phyloP scores from a whole-genome alignment of 2,329 filamentous ascomycete species.

The Epichloe sp. region DNA sequence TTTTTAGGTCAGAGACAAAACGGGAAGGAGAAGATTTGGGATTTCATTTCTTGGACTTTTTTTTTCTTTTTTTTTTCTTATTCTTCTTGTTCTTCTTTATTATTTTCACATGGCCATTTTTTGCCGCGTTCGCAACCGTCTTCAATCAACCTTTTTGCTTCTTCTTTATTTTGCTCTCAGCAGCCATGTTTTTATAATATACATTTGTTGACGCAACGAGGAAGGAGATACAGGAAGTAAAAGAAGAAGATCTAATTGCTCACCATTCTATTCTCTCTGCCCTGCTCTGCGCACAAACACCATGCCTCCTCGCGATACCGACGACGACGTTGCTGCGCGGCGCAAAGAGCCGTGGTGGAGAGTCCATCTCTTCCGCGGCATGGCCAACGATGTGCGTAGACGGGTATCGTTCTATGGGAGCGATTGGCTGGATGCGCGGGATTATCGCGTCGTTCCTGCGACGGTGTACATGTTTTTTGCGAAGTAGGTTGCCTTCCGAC shows the following conservation, averaged over 20 bases:
- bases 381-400: conserved; percentile 64
- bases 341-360: conserved; percentile 50
- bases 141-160: no score
- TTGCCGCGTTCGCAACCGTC: no score
- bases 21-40: no score
- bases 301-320: not conserved
- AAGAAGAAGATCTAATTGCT: no score
- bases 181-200: not conserved
- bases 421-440: conserved; percentile 80
- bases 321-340: not conserved
- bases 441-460: conserved; percentile 76
- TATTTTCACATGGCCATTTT: not conserved
- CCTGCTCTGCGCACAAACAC: no score
- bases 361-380: conserved; percentile 62
- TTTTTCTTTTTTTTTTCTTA: not conserved
- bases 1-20: no score
- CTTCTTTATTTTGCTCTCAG: no score
- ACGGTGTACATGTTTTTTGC: conserved; percentile 94
- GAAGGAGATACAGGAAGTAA: no score
- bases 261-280: no score
- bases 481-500: conserved; percentile 44
- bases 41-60: not conserved
- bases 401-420: conserved; percentile 65
- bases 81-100: not conserved
- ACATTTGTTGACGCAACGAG: no score